Base-by-base conservation (phyloP, 164 flowering plant species). In the Annona cherimola region DNA sequence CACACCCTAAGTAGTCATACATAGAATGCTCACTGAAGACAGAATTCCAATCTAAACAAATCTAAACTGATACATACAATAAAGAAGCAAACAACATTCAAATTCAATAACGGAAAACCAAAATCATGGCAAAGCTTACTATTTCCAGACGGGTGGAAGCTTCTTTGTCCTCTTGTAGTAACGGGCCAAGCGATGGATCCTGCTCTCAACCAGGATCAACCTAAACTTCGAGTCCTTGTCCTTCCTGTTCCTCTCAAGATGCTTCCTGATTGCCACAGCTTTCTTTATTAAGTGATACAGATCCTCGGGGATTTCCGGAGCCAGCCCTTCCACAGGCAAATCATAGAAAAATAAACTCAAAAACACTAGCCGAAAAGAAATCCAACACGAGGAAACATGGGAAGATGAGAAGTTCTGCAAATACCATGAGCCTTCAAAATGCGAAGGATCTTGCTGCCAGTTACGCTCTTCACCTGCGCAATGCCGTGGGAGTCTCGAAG, bases 401-500 rank as follows among this genome's bases (percentile, higher is more conserved):
- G 40, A 67, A 14, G 40, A 12, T 11, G 66, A 63, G 44, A 41
- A 6, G 11, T 7, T 39, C 4, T 2, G 4, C 14, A 14, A 3
- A 5, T 71, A 85, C 89, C 86, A 62, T 84, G 86, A 12, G 78
- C 85, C 76, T 85, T 85, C 46, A 85, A 81, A 43, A 84, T 83
- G 41, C 87, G 76, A 64, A 84, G 66, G 68, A 85, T 82, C 81
- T 83, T 85, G 82, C 81, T 83, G 1, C 87, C 87, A 26, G 86
- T 81, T 55, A 83, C 84, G 66, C 84, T 83, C 75, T 75, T 85
- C 54, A 85, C 86, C 71, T 82, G 86, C 4, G 88, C 81, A 69
- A 84, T 81, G n/a, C 89, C 87, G 61, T 86, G 84, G 59, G 87
- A 84, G 69, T 86, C 89, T 76, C 86, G 86, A 73, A 85, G 88